These are phyloP conservation scores for Phyllosticta citribraziliensis DNA, from an alignment of 2,329 filamentous ascomycete genomes.

Conservation along the genomic window DNA sequence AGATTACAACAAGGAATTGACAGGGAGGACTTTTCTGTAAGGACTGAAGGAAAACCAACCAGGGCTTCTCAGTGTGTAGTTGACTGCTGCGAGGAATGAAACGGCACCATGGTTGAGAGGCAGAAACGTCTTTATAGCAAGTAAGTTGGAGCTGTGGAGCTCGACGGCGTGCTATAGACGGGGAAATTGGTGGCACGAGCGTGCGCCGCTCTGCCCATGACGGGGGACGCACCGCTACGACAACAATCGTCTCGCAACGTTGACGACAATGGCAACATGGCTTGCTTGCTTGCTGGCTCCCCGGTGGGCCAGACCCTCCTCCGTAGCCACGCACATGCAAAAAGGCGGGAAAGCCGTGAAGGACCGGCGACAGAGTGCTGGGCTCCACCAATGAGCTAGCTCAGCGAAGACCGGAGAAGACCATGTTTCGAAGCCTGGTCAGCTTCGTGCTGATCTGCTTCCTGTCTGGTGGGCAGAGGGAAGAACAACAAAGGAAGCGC, in stretches of 20 bases:
- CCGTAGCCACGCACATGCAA: not conserved
- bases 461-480: not conserved
- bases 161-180: not conserved
- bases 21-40: not conserved
- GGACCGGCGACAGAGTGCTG: not conserved
- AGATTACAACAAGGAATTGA: slow-evolving; percentile 4
- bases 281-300: too few relatives aligned
- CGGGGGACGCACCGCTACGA: not conserved
- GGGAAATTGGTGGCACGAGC: not conserved
- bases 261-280: not conserved
- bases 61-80: slow-evolving; percentile 3
- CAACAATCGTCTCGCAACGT: not conserved
- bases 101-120: not conserved
- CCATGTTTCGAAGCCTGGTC: not conserved
- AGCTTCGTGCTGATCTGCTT: not conserved
- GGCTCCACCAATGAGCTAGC: not conserved
- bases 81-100: slow-evolving; percentile 8
- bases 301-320: too few relatives aligned
- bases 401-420: not conserved
- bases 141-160: not conserved
- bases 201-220: not conserved
- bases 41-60: not conserved
- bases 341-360: not conserved
- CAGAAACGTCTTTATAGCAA: not conserved
- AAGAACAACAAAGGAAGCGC: not conserved